Conservation (phyloP, 169 alveolate species). For the Plasmodium adleri region DNA sequence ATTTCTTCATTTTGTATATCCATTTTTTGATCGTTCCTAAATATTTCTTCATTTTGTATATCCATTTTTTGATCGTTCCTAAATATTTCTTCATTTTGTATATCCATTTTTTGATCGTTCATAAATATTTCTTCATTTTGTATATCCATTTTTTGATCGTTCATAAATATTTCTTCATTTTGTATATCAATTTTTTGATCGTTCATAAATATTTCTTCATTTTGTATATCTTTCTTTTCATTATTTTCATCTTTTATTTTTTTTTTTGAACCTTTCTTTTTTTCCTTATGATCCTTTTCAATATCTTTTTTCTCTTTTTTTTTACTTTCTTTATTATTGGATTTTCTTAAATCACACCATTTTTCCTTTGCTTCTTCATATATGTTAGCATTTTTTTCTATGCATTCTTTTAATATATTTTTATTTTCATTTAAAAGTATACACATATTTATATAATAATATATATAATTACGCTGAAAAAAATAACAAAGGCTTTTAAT, state of each 20-base stretch:
- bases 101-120: not conserved
- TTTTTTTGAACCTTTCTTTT: conserved; percentile 5
- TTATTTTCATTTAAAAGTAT: conserved; percentile 45
- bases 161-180: not conserved
- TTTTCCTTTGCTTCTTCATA: conserved; percentile 15
- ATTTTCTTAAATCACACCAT: not conserved
- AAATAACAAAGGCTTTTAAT: conserved; percentile 54
- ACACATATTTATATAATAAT: conserved; percentile 54
- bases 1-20: no score
- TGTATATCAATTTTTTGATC: not conserved
- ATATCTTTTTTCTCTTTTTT: conserved; percentile 2
- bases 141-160: not conserved
- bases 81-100: not conserved
- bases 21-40: no score
- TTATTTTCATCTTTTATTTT: not conserved
- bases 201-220: not conserved
- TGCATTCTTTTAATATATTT: conserved; percentile 7
- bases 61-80: not conserved
- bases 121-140: not conserved
- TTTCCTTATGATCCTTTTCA: not conserved
- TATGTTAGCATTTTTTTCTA: conserved; percentile 19
- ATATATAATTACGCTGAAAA: conserved; percentile 47
- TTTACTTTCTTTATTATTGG: conserved; percentile 2
- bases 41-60: not conserved
- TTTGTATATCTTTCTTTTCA: conserved; percentile 6